Evolutionary conservation across 345 rosid species (phyloP).

Genomic region (Rhizophora apiculata): DNA sequence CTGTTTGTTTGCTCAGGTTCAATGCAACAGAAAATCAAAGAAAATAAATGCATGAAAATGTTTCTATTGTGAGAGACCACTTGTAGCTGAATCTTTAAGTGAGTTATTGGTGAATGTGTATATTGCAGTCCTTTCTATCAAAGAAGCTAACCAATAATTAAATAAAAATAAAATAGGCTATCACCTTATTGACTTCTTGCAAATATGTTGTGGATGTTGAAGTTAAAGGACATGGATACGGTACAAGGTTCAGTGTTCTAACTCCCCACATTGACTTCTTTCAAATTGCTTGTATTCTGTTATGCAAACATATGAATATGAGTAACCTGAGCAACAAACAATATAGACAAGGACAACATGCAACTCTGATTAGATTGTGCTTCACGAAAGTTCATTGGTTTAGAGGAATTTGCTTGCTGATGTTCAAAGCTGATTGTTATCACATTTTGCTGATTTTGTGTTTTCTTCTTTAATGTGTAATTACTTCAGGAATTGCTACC

Average conservation of each 20-base stretch:
- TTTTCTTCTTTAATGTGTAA: conserved; percentile 12
- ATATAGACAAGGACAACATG: background rate
- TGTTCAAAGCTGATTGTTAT: conserved; percentile 1
- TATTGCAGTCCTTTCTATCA: background rate
- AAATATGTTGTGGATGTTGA: background rate
- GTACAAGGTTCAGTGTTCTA: too few relatives aligned
- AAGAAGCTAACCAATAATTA: background rate
- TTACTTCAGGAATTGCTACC: conserved; percentile 66
- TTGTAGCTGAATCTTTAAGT: background rate
- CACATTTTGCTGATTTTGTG: conserved; percentile 6
- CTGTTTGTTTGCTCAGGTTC: background rate
- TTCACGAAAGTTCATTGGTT: background rate
- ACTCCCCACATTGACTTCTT: background rate
- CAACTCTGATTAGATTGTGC: background rate
- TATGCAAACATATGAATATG: background rate
- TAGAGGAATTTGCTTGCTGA: background rate
- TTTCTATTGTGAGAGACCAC: background rate
- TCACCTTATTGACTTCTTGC: background rate
- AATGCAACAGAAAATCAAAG: background rate
- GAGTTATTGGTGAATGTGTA: background rate
- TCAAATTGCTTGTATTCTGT: background rate
- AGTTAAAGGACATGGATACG: too few relatives aligned
- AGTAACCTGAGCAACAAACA: background rate
- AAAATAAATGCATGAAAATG: background rate
- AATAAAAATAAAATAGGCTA: conserved; percentile 5